phyloP scores from a whole-genome alignment of 2,329 filamentous ascomycete genomes.

The Huntiella savannae region DNA sequence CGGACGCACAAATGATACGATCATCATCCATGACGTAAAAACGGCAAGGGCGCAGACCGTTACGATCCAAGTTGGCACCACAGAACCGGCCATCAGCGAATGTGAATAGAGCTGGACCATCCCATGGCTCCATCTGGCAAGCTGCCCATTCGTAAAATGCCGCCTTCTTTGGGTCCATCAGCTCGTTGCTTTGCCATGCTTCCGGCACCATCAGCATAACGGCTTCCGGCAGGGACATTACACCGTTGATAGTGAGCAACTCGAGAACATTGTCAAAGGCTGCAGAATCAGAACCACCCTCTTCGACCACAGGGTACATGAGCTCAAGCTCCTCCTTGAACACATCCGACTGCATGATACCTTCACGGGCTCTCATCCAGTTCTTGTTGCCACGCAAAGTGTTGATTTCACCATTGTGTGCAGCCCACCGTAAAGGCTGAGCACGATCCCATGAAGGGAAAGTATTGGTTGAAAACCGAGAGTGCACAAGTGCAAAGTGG shows the following conservation, averaged over 20 bases:
- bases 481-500: slow-evolving; percentile 92
- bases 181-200: slow-evolving; percentile 84
- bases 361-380: slow-evolving; percentile 96
- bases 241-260: slow-evolving; percentile 83
- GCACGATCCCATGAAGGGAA: slow-evolving; percentile 97
- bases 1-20: slow-evolving; percentile 89
- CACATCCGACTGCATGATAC: slow-evolving; percentile 78
- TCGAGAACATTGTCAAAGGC: slow-evolving; percentile 96
- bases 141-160: slow-evolving; percentile 98
- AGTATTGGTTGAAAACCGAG: slow-evolving; percentile 93
- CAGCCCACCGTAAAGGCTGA: slow-evolving; percentile 87
- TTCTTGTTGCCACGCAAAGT: slow-evolving; percentile 96
- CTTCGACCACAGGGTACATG: slow-evolving; percentile 88
- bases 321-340: slow-evolving; percentile 83
- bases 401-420: slow-evolving; percentile 98
- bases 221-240: slow-evolving; percentile 83
- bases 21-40: slow-evolving; percentile 96
- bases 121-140: slow-evolving; percentile 98
- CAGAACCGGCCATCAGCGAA: slow-evolving; percentile 95
- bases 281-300: slow-evolving; percentile 89
- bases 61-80: slow-evolving; percentile 89
- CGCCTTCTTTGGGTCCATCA: slow-evolving; percentile 86
- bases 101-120: slow-evolving; percentile 88
- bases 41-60: slow-evolving; percentile 83
- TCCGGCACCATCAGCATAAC: slow-evolving; percentile 98